Base-by-base conservation (phyloP, 2,329 filamentous ascomycete species). In the Phaeosphaeria sp. region DNA sequence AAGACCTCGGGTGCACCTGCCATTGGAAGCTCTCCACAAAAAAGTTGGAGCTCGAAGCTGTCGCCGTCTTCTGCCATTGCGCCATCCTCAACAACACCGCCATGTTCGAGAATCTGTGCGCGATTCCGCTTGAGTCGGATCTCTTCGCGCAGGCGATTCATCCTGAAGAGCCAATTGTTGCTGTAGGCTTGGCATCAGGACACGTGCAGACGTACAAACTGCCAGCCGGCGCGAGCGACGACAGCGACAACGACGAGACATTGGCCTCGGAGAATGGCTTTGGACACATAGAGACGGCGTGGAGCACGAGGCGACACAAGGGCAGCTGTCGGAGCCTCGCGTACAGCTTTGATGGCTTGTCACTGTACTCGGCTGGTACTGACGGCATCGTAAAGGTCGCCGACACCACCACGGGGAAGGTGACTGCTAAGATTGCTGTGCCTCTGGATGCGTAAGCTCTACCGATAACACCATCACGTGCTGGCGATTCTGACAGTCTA, bases 21-120 rank as follows among this genome's bases (percentile, higher is more conserved):
- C 65, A 46, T 54, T 44, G 46, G 47, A 33, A 47, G 36, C 53
- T 60, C 54, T 66, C 65, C 68, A 66, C 65, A 62, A 63, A 71
- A 73, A 71, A 66, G 65, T 66, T 59, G 56, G 53, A 64, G 64
- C 64, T 61, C 39, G 55, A 40, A 56, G 42, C 22, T 13, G 24
- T 33, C 30, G 30, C 21, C 9, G 46, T 30, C 21, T 48, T 3
- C 25, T n/a, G 25, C 46, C 36, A 49, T 17, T 43, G 20, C 46
- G 33, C n/a, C 53, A 46, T n/a, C 53, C 55, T 17, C 54, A 53
- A 49, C 43, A 13, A 45, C 11, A 40, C 51, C 20, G 51, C 63
- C 71, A 96, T 96, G 92, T 92, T 96, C 74, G 93, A 97, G 78
- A 96, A 92, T 64, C 86, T 96, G 64, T 97, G 94, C 83, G 92